Base-by-base conservation (phyloP, 768 basidiomycete species). In the Auricularia cornea region DNA sequence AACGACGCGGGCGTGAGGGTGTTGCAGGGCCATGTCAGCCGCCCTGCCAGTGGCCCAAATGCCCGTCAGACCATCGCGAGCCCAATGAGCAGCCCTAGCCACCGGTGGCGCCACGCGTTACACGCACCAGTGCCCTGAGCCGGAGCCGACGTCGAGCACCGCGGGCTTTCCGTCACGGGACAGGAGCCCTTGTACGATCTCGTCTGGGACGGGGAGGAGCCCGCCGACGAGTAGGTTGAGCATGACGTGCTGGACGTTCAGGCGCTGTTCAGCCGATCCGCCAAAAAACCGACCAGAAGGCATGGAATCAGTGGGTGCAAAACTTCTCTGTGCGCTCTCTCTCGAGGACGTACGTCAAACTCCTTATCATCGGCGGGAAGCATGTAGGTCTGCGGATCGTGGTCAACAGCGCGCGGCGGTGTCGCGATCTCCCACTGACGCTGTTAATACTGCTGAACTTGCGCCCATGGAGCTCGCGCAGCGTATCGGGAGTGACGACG, bases 61-160 rank as follows among this genome's bases (percentile, higher is more conserved):
- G 30, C 31, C 26, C 41, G 33, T 30, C 23, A 61, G 35, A 40
- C 38, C 20, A 29, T 61, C n/a, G 44, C 30, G 28, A 26, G 59
- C 23, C 10, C 33, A 35, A 31, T 29, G 60, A 20, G 20, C 14
- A 59, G 28, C 44, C 31, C 31, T 59, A 20, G 56, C 20, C 29
- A 38, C 35, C 35, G 35, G 35, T 38, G 35, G 35, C 35, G 35
- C 23, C 44, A 48, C 6, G 44, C 44, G 44, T 20, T 23, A 48
- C 31, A 62, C 68, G n/a, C 59, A 70, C 72, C 73, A 74, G 56
- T 71, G 70, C 28, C 69, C 73, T 26, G 72, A 72, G 11, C 73
- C 72, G 26, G 71, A 73, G 5, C 73, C 73, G 26, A 74, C 63
- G 48, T 74, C 73, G 30, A 73, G 63, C 20, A 74, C 63, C n/a